Conservation (phyloP, 495 filamentous ascomycete genomes). For the Glonium stellatum region DNA sequence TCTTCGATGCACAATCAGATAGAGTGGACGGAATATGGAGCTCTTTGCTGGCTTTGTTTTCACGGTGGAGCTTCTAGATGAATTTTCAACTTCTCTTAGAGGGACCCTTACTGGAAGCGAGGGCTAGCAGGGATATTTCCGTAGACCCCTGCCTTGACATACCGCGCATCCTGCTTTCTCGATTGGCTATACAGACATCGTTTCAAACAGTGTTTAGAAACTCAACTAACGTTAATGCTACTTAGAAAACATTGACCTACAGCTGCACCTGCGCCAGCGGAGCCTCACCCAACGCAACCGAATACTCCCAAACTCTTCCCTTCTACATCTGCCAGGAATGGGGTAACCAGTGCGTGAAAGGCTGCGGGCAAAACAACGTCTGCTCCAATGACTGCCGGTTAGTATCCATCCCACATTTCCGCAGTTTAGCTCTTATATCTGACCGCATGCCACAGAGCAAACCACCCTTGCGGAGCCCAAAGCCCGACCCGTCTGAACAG, state of each 20-base stretch:
- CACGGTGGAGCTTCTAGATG: slow-evolving; percentile 12
- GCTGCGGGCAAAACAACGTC: slow-evolving; percentile 50
- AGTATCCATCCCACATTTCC: neutral
- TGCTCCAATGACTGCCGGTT: slow-evolving; percentile 59
- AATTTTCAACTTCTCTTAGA: too few relatives aligned
- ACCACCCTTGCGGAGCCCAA: slow-evolving; percentile 77
- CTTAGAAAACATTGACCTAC: slow-evolving; percentile 59
- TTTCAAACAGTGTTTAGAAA: slow-evolving; percentile 39
- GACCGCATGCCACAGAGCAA: slow-evolving; percentile 22
- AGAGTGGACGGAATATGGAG: neutral
- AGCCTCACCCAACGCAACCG: slow-evolving; percentile 62
- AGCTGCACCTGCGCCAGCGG: slow-evolving; percentile 69
- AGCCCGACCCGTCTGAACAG: slow-evolving; percentile 56
- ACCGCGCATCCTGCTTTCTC: neutral
- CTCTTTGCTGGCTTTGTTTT: neutral
- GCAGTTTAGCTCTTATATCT: neutral
- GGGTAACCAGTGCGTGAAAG: slow-evolving; percentile 61
- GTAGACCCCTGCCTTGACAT: neutral
- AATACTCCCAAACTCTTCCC: slow-evolving; percentile 81
- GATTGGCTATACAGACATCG: too few relatives aligned
- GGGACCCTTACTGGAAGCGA: too few relatives aligned
- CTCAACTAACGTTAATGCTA: slow-evolving; percentile 1
- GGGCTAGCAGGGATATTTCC: neutral
- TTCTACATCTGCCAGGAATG: slow-evolving; percentile 74
- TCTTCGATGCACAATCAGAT: neutral